A percentile compares a stretch with the other conserved stretches of the same genome.
Conservation (phyloP, 139 green algal genomes). For the Closterium sp. region DNA sequence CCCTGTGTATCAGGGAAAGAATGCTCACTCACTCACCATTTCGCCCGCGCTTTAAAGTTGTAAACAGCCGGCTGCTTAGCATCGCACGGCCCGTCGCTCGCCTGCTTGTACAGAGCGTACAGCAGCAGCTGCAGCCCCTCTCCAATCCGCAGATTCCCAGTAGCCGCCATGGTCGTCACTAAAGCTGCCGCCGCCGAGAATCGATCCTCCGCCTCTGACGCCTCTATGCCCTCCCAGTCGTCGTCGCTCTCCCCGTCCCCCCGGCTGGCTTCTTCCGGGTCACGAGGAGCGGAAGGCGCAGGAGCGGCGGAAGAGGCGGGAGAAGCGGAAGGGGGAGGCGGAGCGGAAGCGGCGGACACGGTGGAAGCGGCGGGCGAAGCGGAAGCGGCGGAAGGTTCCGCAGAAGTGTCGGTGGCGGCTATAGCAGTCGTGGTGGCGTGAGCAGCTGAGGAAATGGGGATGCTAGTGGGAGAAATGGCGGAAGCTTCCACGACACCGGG, state of each 20-base stretch:
- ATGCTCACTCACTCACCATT: conserved; percentile 39
- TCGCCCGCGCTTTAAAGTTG: conserved; percentile 23
- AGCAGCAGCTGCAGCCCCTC: conserved; percentile 23
- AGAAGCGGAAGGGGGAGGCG: too few species aligned
- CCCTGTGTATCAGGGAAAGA: too few species aligned
- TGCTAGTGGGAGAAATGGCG: too few species aligned
- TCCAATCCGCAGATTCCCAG: background rate
- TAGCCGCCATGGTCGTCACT: conserved; percentile 7
- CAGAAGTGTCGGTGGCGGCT: background rate
- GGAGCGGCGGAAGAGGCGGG: too few species aligned
- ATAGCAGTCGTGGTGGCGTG: background rate
- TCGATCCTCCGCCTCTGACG: conserved; percentile 17
- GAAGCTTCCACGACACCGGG: background rate
- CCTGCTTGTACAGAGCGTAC: conserved; percentile 40
- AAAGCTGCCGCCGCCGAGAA: conserved; percentile 27
- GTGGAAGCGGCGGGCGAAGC: too few species aligned
- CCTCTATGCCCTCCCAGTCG: conserved; percentile 39
- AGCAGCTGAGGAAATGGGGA: background rate
- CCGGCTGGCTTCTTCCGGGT: background rate
- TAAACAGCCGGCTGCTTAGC: conserved; percentile 10
- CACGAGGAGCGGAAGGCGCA: background rate
- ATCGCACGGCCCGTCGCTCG: conserved; percentile 15
- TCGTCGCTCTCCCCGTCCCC: conserved; percentile 14
- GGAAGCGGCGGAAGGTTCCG: too few species aligned
- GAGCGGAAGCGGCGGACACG: too few species aligned